Conservation (phyloP, 495 filamentous ascomycete genomes). For the Rusavskia elegans region DNA sequence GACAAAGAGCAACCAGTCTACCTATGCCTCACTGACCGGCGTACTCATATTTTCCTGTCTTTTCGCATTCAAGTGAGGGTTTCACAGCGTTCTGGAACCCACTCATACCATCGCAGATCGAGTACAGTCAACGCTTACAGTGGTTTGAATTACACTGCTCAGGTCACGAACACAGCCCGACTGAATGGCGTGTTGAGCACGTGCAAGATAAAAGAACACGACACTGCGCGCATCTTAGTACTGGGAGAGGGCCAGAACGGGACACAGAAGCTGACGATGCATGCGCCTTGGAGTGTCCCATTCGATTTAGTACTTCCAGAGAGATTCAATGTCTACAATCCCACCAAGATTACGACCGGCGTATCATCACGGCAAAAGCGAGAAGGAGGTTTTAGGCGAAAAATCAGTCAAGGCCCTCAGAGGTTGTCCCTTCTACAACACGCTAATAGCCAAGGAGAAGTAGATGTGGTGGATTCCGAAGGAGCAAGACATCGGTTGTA, state of each 20-base stretch:
- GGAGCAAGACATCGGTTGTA: slow-evolving; percentile 46
- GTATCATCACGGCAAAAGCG: slow-evolving; percentile 20
- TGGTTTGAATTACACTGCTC: not conserved
- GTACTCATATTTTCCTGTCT: not conserved
- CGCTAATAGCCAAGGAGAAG: slow-evolving; percentile 31
- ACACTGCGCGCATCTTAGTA: slow-evolving; percentile 49
- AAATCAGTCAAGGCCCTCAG: slow-evolving; percentile 33
- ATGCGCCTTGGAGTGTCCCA: slow-evolving; percentile 57
- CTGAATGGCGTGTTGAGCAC: slow-evolving; percentile 50
- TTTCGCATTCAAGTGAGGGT: slow-evolving; percentile 1
- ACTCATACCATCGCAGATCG: not conserved
- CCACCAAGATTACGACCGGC: slow-evolving; percentile 22
- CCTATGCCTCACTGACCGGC: slow-evolving; percentile 9
- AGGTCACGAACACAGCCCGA: slow-evolving; percentile 17
- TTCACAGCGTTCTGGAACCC: not conserved
- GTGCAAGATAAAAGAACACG: slow-evolving; percentile 55
- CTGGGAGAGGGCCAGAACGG: slow-evolving; percentile 49
- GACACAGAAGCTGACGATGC: slow-evolving; percentile 47
- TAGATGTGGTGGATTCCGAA: slow-evolving; percentile 48
- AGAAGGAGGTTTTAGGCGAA: slow-evolving; percentile 36
- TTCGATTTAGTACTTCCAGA: slow-evolving; percentile 38
- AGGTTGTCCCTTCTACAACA: slow-evolving; percentile 27
- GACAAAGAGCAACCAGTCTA: slow-evolving; percentile 3
- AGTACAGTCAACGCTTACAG: not conserved
- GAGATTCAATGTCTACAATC: slow-evolving; percentile 30